Conservation (phyloP, 2,329 filamentous ascomycete genomes). For the Xylaria sp. region DNA sequence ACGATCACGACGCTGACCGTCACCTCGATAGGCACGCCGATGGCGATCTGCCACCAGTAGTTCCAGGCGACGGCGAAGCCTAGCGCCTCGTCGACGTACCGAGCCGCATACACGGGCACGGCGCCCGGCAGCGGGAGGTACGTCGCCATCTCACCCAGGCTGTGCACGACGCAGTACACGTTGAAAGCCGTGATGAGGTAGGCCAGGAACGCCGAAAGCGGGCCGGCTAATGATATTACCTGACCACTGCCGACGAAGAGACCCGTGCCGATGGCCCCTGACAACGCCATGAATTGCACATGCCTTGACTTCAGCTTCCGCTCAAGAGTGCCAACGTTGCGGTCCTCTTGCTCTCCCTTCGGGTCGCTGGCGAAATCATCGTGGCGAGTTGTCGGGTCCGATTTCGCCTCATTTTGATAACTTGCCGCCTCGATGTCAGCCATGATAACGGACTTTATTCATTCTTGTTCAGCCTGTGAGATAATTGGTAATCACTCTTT, state of each 20-base stretch:
- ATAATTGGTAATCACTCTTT: background rate
- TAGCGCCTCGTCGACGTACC: conserved; percentile 60
- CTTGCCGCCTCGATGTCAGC: conserved; percentile 42
- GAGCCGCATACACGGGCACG: conserved; percentile 60
- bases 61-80: conserved; percentile 64
- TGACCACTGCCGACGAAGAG: conserved; percentile 59
- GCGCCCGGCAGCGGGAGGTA: conserved; percentile 70
- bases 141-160: conserved; percentile 69
- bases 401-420: conserved; percentile 29
- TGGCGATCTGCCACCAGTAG: conserved; percentile 63
- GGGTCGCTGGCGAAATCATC: conserved; percentile 39
- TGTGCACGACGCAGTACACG: conserved; percentile 60
- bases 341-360: conserved; percentile 46
- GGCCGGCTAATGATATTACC: conserved; percentile 56
- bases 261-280: conserved; percentile 59
- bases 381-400: conserved; percentile 23
- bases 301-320: conserved; percentile 53
- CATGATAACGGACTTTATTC: conserved; percentile 34
- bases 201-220: conserved; percentile 55
- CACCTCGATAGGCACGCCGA: conserved; percentile 61
- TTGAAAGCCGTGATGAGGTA: conserved; percentile 59
- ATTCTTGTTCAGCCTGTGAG: background rate
- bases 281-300: conserved; percentile 63
- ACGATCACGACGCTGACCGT: conserved; percentile 60
- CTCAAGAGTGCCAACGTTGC: conserved; percentile 52